phyloP scores from a whole-genome alignment of 768 basidiomycete species.

The Amanita phalloides region DNA sequence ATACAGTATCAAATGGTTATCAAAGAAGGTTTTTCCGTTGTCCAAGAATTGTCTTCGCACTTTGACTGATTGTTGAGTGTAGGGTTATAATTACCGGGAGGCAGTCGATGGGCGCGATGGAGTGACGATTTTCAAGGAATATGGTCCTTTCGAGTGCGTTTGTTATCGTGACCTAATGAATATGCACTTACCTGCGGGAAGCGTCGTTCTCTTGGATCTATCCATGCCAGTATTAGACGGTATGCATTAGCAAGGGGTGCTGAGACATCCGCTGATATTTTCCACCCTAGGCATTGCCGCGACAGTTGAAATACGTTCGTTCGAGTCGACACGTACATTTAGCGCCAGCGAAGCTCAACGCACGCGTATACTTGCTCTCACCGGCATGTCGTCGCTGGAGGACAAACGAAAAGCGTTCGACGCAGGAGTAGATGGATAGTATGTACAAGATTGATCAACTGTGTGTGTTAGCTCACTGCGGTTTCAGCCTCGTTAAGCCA shows the following conservation, averaged over 20 bases:
- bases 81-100: conserved; percentile 68
- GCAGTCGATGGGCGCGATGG: conserved; percentile 83
- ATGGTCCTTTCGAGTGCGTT: conserved; percentile 81
- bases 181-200: conserved; percentile 17
- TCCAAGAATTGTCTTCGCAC: conserved; percentile 9
- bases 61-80: neutral
- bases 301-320: conserved; percentile 64
- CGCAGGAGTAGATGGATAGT: conserved; percentile 95
- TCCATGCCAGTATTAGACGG: conserved; percentile 95
- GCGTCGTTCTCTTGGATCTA: conserved; percentile 79
- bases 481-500: conserved; percentile 77
- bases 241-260: conserved; percentile 15
- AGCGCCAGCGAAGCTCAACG: conserved; percentile 38
- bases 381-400: conserved; percentile 88
- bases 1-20: conserved; percentile 51
- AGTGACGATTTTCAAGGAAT: conserved; percentile 58
- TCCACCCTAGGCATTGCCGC: conserved; percentile 64
- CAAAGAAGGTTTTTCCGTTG: conserved; percentile 33
- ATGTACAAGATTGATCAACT: conserved; percentile 20
- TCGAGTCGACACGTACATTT: neutral
- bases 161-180: neutral
- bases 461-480: conserved; percentile 1
- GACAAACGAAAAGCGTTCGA: conserved; percentile 88
- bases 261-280: neutral
- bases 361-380: conserved; percentile 74